A percentile compares a stretch with the other conserved stretches of the same genome.
Evolutionary conservation across 192 early-diverging fungal genomes (phyloP).

Genomic region (Coemansia furcata): DNA sequence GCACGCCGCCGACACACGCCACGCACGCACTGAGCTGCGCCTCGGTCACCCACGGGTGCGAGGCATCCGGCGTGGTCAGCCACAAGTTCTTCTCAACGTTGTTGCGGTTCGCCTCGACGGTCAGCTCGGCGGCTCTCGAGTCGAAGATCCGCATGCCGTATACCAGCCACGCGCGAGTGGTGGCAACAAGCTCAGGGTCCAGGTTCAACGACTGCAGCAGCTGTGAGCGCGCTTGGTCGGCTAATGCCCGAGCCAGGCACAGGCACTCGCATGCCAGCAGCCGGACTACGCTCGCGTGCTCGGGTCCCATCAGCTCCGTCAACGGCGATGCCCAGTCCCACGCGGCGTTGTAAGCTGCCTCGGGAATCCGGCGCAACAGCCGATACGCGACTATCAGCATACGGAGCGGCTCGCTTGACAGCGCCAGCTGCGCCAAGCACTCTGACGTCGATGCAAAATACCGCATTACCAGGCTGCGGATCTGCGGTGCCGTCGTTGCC

Average conservation of each 20-base stretch:
- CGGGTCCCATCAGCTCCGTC: conserved; percentile 23
- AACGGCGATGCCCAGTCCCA: conserved; percentile 41
- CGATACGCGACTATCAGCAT: conserved; percentile 43
- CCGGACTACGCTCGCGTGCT: not conserved
- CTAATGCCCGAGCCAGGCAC: conserved; percentile 15
- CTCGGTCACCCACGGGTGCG: conserved; percentile 26
- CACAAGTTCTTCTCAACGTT: conserved; percentile 6
- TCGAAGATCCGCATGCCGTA: conserved; percentile 24
- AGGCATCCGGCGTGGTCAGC: not conserved
- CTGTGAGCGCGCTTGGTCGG: conserved; percentile 24
- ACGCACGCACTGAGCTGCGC: conserved; percentile 24
- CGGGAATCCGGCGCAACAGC: conserved; percentile 56
- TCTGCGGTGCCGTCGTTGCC: conserved; percentile 69
- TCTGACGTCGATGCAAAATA: conserved; percentile 14
- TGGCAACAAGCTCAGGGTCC: conserved; percentile 2
- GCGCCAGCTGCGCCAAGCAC: conserved; percentile 18
- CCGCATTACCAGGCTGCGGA: conserved; percentile 56
- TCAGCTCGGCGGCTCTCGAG: conserved; percentile 3
- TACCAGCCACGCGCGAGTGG: conserved; percentile 23
- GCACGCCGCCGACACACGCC: conserved; percentile 45
- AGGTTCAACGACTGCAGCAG: conserved; percentile 8
- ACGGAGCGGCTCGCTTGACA: not conserved
- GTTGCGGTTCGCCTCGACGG: conserved; percentile 9
- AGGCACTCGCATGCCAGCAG: conserved; percentile 41
- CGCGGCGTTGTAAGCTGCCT: conserved; percentile 14